Evolutionary conservation across 768 basidiomycete species (phyloP), one percentile per base, ranked within the genome.

Genomic region (Flagelloscypha sp.): DNA sequence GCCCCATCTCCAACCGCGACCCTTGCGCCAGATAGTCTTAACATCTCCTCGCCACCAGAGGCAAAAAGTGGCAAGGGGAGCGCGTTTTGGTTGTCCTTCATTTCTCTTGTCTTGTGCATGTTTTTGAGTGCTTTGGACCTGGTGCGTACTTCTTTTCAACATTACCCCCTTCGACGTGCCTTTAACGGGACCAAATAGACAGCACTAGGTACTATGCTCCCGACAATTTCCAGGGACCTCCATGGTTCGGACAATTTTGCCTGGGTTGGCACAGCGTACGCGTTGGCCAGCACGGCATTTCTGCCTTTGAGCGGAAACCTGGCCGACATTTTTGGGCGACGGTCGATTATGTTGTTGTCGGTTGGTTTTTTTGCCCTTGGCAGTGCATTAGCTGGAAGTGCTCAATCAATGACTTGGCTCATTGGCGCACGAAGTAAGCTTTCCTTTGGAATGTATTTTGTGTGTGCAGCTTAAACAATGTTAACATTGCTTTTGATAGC

Each of bases 321-420:
- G 1, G 58, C 41, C 9, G 19, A 62, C 32, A 50, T 61, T 16
- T 65, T 72, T 24, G 70, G 69, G 19, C 53, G 69, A 2, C 48
- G 55, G 10, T 54, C 58, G 5, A 40, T 56, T 17, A 42, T 67
- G 27, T 38, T 67, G 0, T 10, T 46, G 0, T 43, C 54, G 3
- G 47, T 70, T 12, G 27, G 47, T 2, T 39, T 67, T 17, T 72
- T 70, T 37, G 61, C 62, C 0, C 28, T 66, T 15, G 72, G 72
- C 1, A 65, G 62, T 16, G 65, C 61, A 8, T 24, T 76, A 0
- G 62, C 59, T 7, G 72, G 68, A 0, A 52, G 57, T 0, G 62
- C 70, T 0, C 58, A 56, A 12, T 61, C 24, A 21, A 66, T 73
- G 59, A 47, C 48, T 18, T 58, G 59, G 56, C 46, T 70, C 8